Conservation (phyloP, 2,329 filamentous ascomycete genomes). For the Stachybotrys echinatus region DNA sequence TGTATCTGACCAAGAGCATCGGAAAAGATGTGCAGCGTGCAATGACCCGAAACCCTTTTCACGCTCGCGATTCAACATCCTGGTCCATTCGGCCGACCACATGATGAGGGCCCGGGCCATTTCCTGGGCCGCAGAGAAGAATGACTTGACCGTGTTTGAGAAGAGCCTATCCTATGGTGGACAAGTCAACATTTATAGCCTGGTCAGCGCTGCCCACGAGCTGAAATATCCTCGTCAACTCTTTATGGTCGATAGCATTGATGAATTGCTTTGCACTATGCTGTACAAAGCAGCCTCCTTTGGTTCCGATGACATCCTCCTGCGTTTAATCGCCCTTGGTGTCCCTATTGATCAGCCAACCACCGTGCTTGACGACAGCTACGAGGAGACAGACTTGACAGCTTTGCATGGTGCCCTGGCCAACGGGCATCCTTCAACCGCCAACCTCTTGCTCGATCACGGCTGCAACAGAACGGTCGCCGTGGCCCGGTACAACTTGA, state of each 20-base stretch:
- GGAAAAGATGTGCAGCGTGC: too few species aligned
- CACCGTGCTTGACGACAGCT: too few species aligned
- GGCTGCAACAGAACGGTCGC: too few species aligned
- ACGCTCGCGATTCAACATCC: not conserved
- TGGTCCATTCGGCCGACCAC: not conserved
- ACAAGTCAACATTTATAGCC: not conserved
- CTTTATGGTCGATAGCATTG: not conserved
- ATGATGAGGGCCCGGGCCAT: not conserved
- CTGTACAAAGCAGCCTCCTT: not conserved
- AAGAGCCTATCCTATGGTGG: not conserved
- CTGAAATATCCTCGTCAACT: not conserved
- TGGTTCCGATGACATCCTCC: not conserved
- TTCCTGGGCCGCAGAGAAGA: not conserved
- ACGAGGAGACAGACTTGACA: too few species aligned
- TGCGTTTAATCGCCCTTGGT: not conserved
- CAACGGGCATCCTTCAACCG: not conserved
- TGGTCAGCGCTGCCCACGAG: not conserved
- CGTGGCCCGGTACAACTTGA: too few species aligned
- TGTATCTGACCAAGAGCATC: too few species aligned
- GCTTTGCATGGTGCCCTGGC: too few species aligned
- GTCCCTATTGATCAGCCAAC: not conserved
- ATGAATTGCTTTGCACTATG: not conserved
- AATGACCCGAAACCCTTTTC: not conserved
- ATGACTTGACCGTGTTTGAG: not conserved
- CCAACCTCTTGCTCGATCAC: not conserved